Conservation (phyloP, 805 yeast genomes). For the Zygosaccharomyces lentus region DNA sequence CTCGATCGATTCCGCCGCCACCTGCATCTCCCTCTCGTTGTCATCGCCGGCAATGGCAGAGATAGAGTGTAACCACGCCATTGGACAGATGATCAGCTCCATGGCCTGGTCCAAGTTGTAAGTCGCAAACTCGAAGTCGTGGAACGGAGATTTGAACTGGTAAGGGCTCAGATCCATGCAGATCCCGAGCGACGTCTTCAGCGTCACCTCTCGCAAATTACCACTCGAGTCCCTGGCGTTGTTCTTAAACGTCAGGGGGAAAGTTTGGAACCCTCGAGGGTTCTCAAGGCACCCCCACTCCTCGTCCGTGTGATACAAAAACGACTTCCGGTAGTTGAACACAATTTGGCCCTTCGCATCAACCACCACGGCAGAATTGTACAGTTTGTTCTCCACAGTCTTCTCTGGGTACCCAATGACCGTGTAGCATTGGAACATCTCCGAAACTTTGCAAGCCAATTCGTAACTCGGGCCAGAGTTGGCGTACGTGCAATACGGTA, state of each 20-base stretch:
- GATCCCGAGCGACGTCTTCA: constrained; percentile 65
- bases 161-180: constrained; percentile 95
- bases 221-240: constrained; percentile 12
- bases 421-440: constrained; percentile 54
- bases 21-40: constrained; percentile 13
- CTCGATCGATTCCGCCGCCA: constrained; percentile 11
- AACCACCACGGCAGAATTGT: constrained; percentile 69
- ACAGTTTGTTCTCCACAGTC: constrained; percentile 34
- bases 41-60: constrained; percentile 35
- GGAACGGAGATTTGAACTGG: constrained; percentile 75
- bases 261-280: constrained; percentile 52
- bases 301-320: constrained; percentile 74
- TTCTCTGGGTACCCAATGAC: constrained; percentile 81
- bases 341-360: constrained; percentile 54
- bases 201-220: constrained; percentile 23
- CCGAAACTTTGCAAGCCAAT: constrained; percentile 56
- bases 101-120: constrained; percentile 46
- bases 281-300: constrained; percentile 75
- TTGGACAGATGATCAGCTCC: constrained; percentile 66
- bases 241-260: constrained; percentile 39
- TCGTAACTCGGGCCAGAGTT: constrained; percentile 45
- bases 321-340: constrained; percentile 69
- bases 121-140: constrained; percentile 63
- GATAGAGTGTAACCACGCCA: constrained; percentile 72
- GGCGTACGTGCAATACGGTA: constrained; percentile 50